phyloP scores from a whole-genome alignment of 2,329 filamentous ascomycete species.

The Elsinoe australis region DNA sequence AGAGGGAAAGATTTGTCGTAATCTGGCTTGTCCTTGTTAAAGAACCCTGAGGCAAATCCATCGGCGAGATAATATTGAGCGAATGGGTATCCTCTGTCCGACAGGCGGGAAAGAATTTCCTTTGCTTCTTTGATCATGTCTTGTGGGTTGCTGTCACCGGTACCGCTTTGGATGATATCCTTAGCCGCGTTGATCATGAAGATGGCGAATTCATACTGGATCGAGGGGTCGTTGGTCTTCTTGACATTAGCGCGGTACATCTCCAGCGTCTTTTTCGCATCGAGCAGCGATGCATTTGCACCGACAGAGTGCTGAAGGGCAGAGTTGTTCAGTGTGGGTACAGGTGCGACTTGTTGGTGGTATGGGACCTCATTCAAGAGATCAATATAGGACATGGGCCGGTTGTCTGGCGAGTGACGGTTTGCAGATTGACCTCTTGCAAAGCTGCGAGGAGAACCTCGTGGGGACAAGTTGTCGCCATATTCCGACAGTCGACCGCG shows the following conservation, averaged over 20 bases:
- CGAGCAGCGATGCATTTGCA: conserved; percentile 81
- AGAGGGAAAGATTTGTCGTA: conserved; percentile 86
- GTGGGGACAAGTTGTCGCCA: conserved; percentile 27
- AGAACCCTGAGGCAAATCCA: conserved; percentile 86
- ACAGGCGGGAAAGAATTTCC: conserved; percentile 75
- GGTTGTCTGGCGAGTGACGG: conserved; percentile 49
- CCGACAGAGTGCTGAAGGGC: conserved; percentile 72
- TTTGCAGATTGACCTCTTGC: conserved; percentile 45
- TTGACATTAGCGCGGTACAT: conserved; percentile 98
- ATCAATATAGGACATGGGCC: conserved; percentile 55
- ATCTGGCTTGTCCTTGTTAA: conserved; percentile 90
- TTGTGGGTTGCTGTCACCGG: conserved; percentile 37
- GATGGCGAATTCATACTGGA: conserved; percentile 93
- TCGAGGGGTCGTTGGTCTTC: conserved; percentile 83
- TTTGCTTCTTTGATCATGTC: conserved; percentile 80
- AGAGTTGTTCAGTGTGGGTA: conserved; percentile 65
- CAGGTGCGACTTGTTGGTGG: conserved; percentile 65
- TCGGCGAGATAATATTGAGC: conserved; percentile 97
- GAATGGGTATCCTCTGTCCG: conserved; percentile 86
- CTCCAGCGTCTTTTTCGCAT: conserved; percentile 86
- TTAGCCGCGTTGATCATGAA: conserved; percentile 87
- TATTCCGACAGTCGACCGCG: conserved; percentile 54
- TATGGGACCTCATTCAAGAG: conserved; percentile 60
- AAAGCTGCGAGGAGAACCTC: conserved; percentile 36
- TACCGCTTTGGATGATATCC: conserved; percentile 51